A percentile compares a stretch with the other conserved stretches of the same genome.
Evolutionary conservation across 2,329 filamentous ascomycete genomes (phyloP).

Genomic region (Cordyceps militaris): DNA sequence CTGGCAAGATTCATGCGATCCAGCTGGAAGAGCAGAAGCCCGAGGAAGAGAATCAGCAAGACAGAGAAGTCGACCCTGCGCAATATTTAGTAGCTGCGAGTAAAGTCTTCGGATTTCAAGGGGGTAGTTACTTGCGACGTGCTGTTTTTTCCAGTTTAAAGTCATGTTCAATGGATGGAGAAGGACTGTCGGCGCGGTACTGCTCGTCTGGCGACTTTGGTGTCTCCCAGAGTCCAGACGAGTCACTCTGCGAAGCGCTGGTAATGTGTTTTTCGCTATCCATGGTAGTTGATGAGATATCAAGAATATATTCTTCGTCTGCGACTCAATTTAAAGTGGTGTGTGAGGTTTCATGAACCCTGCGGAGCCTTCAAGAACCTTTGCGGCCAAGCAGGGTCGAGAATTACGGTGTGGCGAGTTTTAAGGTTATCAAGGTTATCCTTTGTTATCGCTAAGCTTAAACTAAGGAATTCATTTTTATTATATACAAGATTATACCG

Average conservation of each 20-base stretch:
- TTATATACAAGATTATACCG: too few relatives aligned
- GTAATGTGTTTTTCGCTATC: not conserved
- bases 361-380: not conserved
- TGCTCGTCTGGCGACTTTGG: not conserved
- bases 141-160: not conserved
- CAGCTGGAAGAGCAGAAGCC: slow-evolving; percentile 43
- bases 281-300: not conserved
- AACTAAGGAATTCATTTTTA: too few relatives aligned
- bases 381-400: not conserved
- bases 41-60: slow-evolving; percentile 41
- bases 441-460: not conserved
- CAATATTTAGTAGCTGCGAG: not conserved
- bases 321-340: not conserved
- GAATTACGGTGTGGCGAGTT: not conserved
- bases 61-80: slow-evolving; percentile 36
- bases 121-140: not conserved
- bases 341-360: not conserved
- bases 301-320: too few relatives aligned
- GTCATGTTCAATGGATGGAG: not conserved
- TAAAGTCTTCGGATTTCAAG: too few relatives aligned
- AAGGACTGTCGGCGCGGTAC: not conserved
- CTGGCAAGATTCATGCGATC: slow-evolving; percentile 47
- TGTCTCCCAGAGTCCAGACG: not conserved
- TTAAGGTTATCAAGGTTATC: not conserved
- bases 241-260: not conserved